phyloP scores from a whole-genome alignment of 208 protist genomes.

The Hexamita inflata region DNA sequence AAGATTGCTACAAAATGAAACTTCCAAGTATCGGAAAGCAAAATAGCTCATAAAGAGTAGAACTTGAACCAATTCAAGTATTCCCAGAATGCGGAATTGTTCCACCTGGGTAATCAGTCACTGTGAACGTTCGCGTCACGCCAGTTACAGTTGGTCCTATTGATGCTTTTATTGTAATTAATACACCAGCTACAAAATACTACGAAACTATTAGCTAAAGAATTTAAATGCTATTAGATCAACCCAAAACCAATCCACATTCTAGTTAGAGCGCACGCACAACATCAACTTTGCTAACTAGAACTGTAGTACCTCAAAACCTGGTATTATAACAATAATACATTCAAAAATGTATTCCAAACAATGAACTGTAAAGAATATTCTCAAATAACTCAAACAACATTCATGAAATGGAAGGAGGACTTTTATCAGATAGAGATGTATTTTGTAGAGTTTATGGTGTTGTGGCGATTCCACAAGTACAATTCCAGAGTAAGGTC shows the following conservation, averaged over 20 bases:
- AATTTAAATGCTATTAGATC: neutral
- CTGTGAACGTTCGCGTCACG: neutral
- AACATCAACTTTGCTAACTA: too few relatives aligned
- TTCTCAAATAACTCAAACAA: too few relatives aligned
- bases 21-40: too few relatives aligned
- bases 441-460: neutral
- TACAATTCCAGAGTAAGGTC: neutral
- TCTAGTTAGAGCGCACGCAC: too few relatives aligned
- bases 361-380: too few relatives aligned
- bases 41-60: too few relatives aligned
- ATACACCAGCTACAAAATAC: conserved; percentile 5
- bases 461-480: neutral
- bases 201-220: neutral
- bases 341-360: too few relatives aligned
- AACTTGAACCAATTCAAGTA: neutral
- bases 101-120: neutral
- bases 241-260: too few relatives aligned
- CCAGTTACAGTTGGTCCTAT: neutral
- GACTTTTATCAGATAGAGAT: neutral
- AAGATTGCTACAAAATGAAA: too few relatives aligned
- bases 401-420: neutral
- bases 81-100: conserved; percentile 1
- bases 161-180: conserved; percentile 24
- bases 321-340: too few relatives aligned
- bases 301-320: too few relatives aligned